Evolutionary conservation across 139 green algal genomes (phyloP).

Genomic region (Chlorella sp.): DNA sequence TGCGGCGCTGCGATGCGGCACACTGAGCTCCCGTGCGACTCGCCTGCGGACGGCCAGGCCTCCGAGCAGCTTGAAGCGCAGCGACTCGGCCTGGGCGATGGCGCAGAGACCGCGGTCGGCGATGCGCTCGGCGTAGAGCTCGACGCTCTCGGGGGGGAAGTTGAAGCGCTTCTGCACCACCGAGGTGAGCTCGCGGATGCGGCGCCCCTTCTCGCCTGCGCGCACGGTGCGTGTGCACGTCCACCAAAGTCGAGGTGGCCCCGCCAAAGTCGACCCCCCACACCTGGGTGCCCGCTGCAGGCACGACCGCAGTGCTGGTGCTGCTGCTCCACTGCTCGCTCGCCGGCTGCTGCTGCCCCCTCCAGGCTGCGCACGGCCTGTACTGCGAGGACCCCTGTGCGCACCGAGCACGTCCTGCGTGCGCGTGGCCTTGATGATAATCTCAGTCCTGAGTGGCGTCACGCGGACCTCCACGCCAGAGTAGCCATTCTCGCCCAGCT

Average conservation of each 20-base stretch:
- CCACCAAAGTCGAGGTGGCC: too few species aligned
- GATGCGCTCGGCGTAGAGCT: slow-evolving; percentile 99
- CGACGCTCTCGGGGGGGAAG: slow-evolving; percentile 90
- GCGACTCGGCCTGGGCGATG: slow-evolving; percentile 96
- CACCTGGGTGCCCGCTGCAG: too few species aligned
- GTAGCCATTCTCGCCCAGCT: slow-evolving; percentile 94
- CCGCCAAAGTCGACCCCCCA: too few species aligned
- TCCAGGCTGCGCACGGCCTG: too few species aligned
- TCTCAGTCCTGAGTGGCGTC: slow-evolving; percentile 97
- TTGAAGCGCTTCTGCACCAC: slow-evolving; percentile 99
- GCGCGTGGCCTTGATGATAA: slow-evolving; percentile 98
- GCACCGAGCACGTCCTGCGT: slow-evolving; percentile 97
- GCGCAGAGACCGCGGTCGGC: slow-evolving; percentile 96
- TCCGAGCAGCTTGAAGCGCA: slow-evolving; percentile 99
- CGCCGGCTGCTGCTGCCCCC: too few species aligned
- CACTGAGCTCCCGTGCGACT: too few species aligned
- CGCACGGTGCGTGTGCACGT: too few species aligned
- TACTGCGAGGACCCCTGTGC: too few species aligned
- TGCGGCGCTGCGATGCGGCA: too few species aligned
- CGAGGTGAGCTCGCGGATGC: slow-evolving; percentile 97
- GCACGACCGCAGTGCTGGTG: too few species aligned
- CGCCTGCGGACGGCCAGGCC: slow-evolving; percentile 91
- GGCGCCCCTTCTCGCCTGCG: slow-evolving; percentile 93
- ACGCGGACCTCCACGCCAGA: slow-evolving; percentile 97
- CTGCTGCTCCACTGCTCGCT: too few species aligned